Evolutionary conservation across 1,139 yeast species (phyloP).

Genomic region (Pichia cactophila): DNA sequence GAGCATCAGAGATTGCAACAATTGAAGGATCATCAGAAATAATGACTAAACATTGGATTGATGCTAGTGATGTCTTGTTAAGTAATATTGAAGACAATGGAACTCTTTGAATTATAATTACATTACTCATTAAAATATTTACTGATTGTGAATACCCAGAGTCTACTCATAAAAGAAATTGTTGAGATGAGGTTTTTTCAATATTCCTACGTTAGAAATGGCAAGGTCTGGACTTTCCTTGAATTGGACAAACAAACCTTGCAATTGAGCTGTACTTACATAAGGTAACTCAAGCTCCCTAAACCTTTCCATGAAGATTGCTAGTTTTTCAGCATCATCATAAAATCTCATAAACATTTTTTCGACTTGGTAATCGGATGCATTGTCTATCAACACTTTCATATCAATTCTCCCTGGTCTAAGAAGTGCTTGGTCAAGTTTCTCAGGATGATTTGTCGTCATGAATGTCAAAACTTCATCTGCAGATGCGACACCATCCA

Average conservation of each 20-base stretch:
- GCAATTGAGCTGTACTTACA: constrained; percentile 89
- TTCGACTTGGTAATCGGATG: constrained; percentile 69
- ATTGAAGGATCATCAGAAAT: constrained; percentile 33
- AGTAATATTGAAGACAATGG: constrained; percentile 18
- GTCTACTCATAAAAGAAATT: constrained; percentile 25
- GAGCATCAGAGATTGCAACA: constrained; percentile 29
- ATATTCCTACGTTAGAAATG: constrained; percentile 49
- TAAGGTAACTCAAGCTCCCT: constrained; percentile 41
- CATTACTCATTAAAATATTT: constrained; percentile 1
- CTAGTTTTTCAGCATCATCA: constrained; percentile 60
- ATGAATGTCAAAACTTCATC: constrained; percentile 94
- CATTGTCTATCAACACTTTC: constrained; percentile 77
- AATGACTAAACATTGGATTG: constrained; percentile 29
- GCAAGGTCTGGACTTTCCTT: constrained; percentile 79
- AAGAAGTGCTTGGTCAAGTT: constrained; percentile 73
- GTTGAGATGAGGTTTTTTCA: constrained; percentile 31
- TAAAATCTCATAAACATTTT: constrained; percentile 86
- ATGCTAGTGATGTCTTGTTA: constrained; percentile 25
- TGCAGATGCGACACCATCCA: constrained; percentile 98
- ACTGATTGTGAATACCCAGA: background rate
- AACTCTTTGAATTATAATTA: constrained; percentile 11
- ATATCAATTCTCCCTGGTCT: constrained; percentile 95
- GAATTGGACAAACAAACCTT: constrained; percentile 90
- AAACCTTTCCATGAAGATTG: constrained; percentile 50
- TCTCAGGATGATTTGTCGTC: constrained; percentile 97